phyloP scores from a whole-genome alignment of 2,329 filamentous ascomycete species.

The Exophiala sp. region DNA sequence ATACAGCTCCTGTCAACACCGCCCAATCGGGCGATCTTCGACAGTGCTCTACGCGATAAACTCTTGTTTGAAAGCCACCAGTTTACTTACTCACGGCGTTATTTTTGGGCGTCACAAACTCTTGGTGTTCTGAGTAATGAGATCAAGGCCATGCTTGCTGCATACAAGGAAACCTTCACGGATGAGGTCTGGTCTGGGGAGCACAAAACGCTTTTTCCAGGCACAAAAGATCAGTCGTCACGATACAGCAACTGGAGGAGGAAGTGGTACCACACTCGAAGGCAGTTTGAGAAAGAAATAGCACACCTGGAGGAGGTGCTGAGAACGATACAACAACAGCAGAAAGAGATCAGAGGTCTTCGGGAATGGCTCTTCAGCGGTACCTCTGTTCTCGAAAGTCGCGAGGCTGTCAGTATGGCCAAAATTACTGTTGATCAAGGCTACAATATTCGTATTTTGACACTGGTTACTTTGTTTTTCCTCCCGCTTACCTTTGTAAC shows the following conservation, averaged over 20 bases:
- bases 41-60: conserved; percentile 24
- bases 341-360: conserved; percentile 43
- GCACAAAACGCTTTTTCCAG: conserved; percentile 28
- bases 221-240: conserved; percentile 25
- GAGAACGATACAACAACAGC: conserved; percentile 51
- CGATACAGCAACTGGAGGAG: conserved; percentile 29
- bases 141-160: conserved; percentile 29
- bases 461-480: conserved; percentile 40
- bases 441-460: conserved; percentile 39
- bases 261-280: conserved; percentile 25
- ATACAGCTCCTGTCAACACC: conserved; percentile 57
- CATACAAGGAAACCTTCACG: conserved; percentile 28
- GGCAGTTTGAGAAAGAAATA: conserved; percentile 29
- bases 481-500: conserved; percentile 35
- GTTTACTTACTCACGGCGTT: conserved; percentile 29
- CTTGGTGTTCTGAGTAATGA: conserved; percentile 30
- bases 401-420: conserved; percentile 53
- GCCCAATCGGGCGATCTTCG: conserved; percentile 38
- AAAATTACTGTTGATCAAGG: conserved; percentile 52
- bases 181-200: conserved; percentile 30
- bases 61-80: conserved; percentile 28
- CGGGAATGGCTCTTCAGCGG: conserved; percentile 59
- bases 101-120: conserved; percentile 31
- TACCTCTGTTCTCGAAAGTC: conserved; percentile 54
- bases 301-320: conserved; percentile 56